Evolutionary conservation across 768 basidiomycete species (phyloP), one percentile per base, ranked within the genome.

Genomic region (Tylopilus sp.): DNA sequence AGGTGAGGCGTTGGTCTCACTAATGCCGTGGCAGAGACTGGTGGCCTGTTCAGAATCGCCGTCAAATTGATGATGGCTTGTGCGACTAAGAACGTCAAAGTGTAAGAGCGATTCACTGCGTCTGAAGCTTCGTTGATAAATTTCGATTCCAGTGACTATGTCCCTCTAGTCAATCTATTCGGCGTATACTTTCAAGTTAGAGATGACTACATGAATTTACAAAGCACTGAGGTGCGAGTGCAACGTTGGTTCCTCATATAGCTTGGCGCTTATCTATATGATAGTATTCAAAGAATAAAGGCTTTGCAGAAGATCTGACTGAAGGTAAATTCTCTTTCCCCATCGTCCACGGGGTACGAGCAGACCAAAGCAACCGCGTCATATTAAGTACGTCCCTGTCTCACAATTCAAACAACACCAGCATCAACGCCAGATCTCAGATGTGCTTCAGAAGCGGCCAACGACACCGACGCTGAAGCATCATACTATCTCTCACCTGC

Each of bases 21-120:
- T 58, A 22, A 56, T 20, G 36, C 17, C 30, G 25, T 31, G 40
- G 4, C 62, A 98, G 95, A 99, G 68, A 98, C 95, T 0, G 95
- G 95, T 0, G 94, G 95, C 4, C 76, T 98, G 9, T 86, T 98
- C 55, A 77, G 95, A 20, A 83, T 98, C 40, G 92, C 91, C 0
- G 81, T 98, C 66, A 98, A 94, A 66, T 78, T 98, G 25, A 94
- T 99, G 91, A 95, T 95, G 92, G 92, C 91, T 0, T 88, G 85
- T 57, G 77, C 82, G 20, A 85, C 84, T 0, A 80, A 71, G 20
- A 86, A 85, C 55, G 57, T 70, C 26, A 72, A 79, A 20, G 70
- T 84, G 88, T 87, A 67, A 40, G 81, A 57, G 6, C 4, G 6
- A 15, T 31, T 23, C 4, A 45, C 12, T 44, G 28, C 39, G 25